These are phyloP conservation scores for Scleroderma citrinum DNA, from an alignment of 768 basidiomycete genomes.

Conservation along the genomic window DNA sequence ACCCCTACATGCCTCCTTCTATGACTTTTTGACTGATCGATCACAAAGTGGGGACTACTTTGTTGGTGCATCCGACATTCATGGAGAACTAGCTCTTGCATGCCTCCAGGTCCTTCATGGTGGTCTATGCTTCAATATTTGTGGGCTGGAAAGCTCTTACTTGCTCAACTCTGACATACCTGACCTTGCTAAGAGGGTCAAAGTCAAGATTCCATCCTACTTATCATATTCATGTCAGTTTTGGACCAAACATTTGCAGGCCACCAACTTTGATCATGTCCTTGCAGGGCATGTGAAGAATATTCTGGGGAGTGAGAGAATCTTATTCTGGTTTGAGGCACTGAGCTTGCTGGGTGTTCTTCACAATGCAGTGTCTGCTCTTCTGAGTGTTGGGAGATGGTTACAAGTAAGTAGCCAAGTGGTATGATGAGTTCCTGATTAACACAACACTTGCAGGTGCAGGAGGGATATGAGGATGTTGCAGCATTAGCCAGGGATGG, in stretches of 20 bases:
- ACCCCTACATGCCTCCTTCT: slow-evolving; percentile 25
- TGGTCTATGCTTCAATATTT: slow-evolving; percentile 37
- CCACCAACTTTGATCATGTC: slow-evolving; percentile 5
- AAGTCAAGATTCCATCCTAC: slow-evolving; percentile 20
- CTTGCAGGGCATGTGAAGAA: slow-evolving; percentile 11
- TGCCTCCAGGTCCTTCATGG: slow-evolving; percentile 26
- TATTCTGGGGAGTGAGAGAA: slow-evolving; percentile 15
- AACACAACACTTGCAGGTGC: neutral
- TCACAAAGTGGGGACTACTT: slow-evolving; percentile 8
- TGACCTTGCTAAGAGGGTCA: slow-evolving; percentile 12
- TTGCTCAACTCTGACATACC: slow-evolving; percentile 24
- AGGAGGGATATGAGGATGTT: slow-evolving; percentile 3
- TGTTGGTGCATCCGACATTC: slow-evolving; percentile 6
- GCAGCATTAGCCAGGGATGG: slow-evolving; percentile 21
- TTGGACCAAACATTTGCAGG: slow-evolving; percentile 29
- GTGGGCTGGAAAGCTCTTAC: slow-evolving; percentile 30
- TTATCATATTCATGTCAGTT: slow-evolving; percentile 33
- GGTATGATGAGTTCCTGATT: neutral
- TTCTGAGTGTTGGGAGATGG: neutral
- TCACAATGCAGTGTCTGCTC: slow-evolving; percentile 3
- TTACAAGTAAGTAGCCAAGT: neutral
- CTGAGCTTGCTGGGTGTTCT: slow-evolving; percentile 14
- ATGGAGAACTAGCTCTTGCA: slow-evolving; percentile 14
- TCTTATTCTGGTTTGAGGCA: slow-evolving; percentile 37
- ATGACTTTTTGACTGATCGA: slow-evolving; percentile 19